Conservation (phyloP, 371 early-diverging fungal species). For the Mortierella sp. region DNA sequence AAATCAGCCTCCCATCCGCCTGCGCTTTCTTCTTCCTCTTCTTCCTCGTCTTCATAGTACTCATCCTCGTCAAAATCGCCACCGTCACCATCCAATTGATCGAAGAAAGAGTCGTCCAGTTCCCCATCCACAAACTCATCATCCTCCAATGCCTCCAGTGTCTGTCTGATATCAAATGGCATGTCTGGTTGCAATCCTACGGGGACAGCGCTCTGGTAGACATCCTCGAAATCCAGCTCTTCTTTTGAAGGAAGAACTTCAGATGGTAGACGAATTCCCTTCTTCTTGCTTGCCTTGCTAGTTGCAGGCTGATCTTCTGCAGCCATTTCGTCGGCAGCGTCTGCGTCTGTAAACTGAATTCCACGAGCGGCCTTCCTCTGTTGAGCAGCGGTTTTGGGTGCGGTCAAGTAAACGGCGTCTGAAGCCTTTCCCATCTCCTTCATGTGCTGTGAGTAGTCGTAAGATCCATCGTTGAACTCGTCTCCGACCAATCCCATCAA, state of each 20-base stretch:
- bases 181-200: constrained; percentile 80
- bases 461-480: constrained; percentile 84
- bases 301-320: constrained; percentile 35
- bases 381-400: constrained; percentile 57
- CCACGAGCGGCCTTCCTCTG: constrained; percentile 56
- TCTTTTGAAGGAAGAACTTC: constrained; percentile 79
- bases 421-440: constrained; percentile 81
- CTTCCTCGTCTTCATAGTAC: constrained; percentile 58
- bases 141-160: constrained; percentile 91
- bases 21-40: constrained; percentile 53
- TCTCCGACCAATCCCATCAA: constrained; percentile 79
- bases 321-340: constrained; percentile 40
- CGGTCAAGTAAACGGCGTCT: constrained; percentile 84
- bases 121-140: constrained; percentile 85
- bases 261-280: constrained; percentile 64
- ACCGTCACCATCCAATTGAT: constrained; percentile 61
- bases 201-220: constrained; percentile 57
- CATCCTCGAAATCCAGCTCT: constrained; percentile 61
- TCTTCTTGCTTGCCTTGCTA: constrained; percentile 52
- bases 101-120: constrained; percentile 83
- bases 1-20: constrained; percentile 75
- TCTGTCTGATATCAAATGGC: constrained; percentile 85
- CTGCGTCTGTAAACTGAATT: constrained; percentile 44
- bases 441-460: constrained; percentile 95
- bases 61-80: constrained; percentile 59